Percentiles rank a stretch among this genome's conserved stretches.
These are phyloP conservation scores for Nicotiana sylvestris DNA, from an alignment of 257 asterid genomes.

Conservation along the genomic window DNA sequence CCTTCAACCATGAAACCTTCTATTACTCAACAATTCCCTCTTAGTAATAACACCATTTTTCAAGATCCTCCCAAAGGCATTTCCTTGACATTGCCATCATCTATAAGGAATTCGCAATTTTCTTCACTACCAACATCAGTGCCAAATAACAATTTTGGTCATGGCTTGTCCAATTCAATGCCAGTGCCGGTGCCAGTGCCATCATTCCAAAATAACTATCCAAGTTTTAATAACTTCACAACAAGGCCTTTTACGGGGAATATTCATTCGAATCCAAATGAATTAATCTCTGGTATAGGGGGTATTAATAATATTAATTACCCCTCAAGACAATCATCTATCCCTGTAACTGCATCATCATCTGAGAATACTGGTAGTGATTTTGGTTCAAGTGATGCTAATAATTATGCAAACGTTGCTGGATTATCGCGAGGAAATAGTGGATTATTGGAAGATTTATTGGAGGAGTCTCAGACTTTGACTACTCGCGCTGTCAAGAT, in stretches of 20 bases:
- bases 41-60: conserved; percentile 21
- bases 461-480: conserved; percentile 38
- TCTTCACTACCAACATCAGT: conserved; percentile 9
- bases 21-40: neutral
- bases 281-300: neutral
- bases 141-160: conserved; percentile 16
- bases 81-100: conserved; percentile 29
- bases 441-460: conserved; percentile 54
- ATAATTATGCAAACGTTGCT: conserved; percentile 20
- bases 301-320: neutral
- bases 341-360: conserved; percentile 28
- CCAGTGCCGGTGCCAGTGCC: conserved; percentile 21
- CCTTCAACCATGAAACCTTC: conserved; percentile 10
- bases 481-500: conserved; percentile 7
- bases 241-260: conserved; percentile 1
- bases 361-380: conserved; percentile 21
- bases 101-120: conserved; percentile 9
- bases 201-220: conserved; percentile 21
- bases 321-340: conserved; percentile 46
- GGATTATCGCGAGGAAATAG: conserved; percentile 23
- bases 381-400: conserved; percentile 32
- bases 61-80: conserved; percentile 29
- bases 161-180: conserved; percentile 14
- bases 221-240: conserved; percentile 16
- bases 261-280: conserved; percentile 10